Evolutionary conservation across 1,284 basidiomycete species (phyloP).

Genomic region (Sphagnurus paluster): DNA sequence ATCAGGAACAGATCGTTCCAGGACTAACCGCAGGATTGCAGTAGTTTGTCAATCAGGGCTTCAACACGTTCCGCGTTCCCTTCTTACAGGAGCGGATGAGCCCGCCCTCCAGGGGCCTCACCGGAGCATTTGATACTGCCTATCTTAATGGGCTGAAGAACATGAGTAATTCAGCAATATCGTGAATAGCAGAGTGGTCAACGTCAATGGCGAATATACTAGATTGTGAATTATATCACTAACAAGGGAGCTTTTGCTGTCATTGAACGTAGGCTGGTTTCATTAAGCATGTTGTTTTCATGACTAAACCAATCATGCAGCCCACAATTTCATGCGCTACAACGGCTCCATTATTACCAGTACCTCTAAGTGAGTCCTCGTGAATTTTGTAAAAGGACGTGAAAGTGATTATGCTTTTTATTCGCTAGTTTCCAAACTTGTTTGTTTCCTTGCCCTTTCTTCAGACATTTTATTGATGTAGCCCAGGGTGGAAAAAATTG

Average conservation of each 20-base stretch:
- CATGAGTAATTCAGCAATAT: constrained; percentile 23
- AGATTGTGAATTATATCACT: constrained; percentile 62
- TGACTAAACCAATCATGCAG: constrained; percentile 24
- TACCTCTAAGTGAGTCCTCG: constrained; percentile 44
- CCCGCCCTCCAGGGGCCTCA: constrained; percentile 51
- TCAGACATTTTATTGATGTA: no score
- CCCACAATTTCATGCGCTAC: constrained; percentile 64
- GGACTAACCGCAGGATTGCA: constrained; percentile 14
- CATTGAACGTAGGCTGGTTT: constrained; percentile 54
- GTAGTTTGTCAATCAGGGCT: constrained; percentile 54
- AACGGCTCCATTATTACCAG: constrained; percentile 49
- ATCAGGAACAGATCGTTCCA: neutral
- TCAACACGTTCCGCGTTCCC: constrained; percentile 66
- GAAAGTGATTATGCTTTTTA: constrained; percentile 3
- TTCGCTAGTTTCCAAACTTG: constrained; percentile 54
- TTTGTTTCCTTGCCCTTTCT: constrained; percentile 2
- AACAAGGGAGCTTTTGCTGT: constrained; percentile 56
- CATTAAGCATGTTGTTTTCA: neutral
- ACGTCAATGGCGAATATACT: no score
- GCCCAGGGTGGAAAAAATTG: constrained; percentile 62
- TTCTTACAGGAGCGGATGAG: constrained; percentile 59
- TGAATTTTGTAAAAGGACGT: no score
- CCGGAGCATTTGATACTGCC: constrained; percentile 50
- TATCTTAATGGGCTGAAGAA: constrained; percentile 53
- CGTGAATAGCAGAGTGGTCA: no score